Percentiles rank a stretch among this genome's conserved stretches.
Conservation (phyloP, 2,329 filamentous ascomycete genomes). For the Macrophomina pseudophaseolina region DNA sequence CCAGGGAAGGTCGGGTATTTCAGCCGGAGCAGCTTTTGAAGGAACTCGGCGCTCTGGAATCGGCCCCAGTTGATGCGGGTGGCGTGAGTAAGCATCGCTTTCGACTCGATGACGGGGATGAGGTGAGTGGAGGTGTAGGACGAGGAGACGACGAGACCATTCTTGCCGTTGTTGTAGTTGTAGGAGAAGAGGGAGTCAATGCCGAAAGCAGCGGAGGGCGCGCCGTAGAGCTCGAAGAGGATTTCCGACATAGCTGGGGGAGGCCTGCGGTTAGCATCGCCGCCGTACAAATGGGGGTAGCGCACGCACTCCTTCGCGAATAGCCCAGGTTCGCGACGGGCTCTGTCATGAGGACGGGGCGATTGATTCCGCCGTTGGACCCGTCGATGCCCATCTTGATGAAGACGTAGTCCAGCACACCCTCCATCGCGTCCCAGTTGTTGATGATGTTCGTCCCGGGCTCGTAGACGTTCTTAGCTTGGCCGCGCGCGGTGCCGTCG, state of each 20-base stretch:
- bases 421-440: constrained; percentile 98
- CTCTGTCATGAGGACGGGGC: constrained; percentile 94
- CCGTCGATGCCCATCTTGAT: constrained; percentile 88
- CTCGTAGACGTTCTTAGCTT: constrained; percentile 91
- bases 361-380: constrained; percentile 73
- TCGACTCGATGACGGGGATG: constrained; percentile 88
- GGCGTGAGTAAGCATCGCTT: constrained; percentile 81
- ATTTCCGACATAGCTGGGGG: constrained; percentile 95
- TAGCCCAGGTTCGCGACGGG: constrained; percentile 90
- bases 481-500: constrained; percentile 88
- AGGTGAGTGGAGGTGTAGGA: constrained; percentile 94
- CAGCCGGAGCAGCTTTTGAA: constrained; percentile 83
- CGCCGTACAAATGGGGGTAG: background rate
- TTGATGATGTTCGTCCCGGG: constrained; percentile 87
- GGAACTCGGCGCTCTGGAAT: constrained; percentile 85
- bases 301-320: constrained; percentile 76
- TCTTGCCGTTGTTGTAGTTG: constrained; percentile 84
- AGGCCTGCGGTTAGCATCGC: constrained; percentile 34
- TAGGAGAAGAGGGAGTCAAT: constrained; percentile 98
- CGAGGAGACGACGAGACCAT: constrained; percentile 87
- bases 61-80: constrained; percentile 95
- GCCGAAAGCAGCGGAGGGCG: constrained; percentile 87
- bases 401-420: constrained; percentile 91
- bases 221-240: constrained; percentile 92
- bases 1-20: constrained; percentile 91